Conservation (phyloP, 306 rosid genomes). For the Crotalaria pallida region DNA sequence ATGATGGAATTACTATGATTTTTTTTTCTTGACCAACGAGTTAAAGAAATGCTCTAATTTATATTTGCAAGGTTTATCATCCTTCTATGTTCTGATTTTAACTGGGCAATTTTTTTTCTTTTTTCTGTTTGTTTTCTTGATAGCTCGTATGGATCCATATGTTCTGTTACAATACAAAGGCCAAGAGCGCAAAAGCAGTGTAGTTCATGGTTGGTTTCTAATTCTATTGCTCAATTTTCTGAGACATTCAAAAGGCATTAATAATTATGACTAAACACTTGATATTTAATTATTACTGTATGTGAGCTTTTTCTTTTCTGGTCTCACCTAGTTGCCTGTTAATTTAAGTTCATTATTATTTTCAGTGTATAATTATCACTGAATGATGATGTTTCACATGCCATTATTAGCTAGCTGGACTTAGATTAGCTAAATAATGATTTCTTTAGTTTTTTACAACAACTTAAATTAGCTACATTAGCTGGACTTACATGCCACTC, state of each 20-base stretch:
- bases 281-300: background rate
- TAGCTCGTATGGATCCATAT: conserved; percentile 78
- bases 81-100: background rate
- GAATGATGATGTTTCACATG: background rate
- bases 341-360: too few species aligned
- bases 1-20: background rate
- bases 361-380: background rate
- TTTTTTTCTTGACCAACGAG: background rate
- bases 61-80: background rate
- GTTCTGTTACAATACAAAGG: conserved; percentile 67
- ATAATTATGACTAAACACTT: background rate
- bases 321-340: background rate
- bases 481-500: background rate
- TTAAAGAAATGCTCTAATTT: background rate
- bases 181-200: conserved; percentile 73
- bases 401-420: too few species aligned
- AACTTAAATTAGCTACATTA: too few species aligned
- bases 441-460: too few species aligned
- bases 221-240: background rate
- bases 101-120: background rate
- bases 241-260: background rate
- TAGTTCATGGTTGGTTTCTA: conserved; percentile 48
- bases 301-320: background rate
- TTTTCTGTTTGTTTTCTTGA: background rate
- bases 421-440: too few species aligned